phyloP scores from a whole-genome alignment of 768 basidiomycete species.

The Lactifluus echinatus region DNA sequence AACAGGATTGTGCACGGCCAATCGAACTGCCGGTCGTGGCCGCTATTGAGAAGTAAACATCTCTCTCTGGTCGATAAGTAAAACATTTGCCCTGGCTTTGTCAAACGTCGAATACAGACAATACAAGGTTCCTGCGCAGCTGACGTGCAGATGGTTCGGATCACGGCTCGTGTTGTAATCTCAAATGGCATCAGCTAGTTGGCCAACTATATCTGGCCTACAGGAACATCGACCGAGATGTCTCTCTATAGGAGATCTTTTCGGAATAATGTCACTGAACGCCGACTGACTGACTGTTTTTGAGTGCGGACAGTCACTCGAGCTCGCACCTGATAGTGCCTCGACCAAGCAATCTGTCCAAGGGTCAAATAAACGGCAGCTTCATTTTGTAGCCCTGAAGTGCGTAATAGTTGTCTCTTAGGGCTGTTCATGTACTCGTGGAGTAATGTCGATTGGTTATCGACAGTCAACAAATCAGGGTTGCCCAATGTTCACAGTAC shows the following conservation, averaged over 20 bases:
- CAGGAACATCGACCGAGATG: conserved; percentile 20
- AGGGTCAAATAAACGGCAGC: conserved; percentile 21
- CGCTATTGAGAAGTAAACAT: neutral
- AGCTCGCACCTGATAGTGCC: neutral
- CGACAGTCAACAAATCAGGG: conserved; percentile 14
- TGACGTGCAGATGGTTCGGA: neutral
- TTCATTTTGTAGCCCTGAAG: conserved; percentile 23
- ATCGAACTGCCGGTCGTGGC: neutral
- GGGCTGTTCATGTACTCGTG: too few species aligned
- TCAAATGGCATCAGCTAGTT: too few species aligned
- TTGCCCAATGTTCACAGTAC: conserved; percentile 20
- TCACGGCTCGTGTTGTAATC: neutral
- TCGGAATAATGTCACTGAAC: too few species aligned
- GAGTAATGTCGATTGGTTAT: too few species aligned
- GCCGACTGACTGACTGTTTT: too few species aligned
- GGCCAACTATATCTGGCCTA: too few species aligned
- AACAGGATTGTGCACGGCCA: neutral
- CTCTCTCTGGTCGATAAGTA: neutral
- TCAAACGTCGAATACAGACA: conserved; percentile 4
- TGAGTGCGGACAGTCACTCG: too few species aligned
- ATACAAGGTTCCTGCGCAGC: conserved; percentile 3
- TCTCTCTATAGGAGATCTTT: too few species aligned
- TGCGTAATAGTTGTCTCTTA: conserved; percentile 13
- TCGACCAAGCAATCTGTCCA: conserved; percentile 22
- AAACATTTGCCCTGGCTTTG: neutral